Evolutionary conservation across 192 early-diverging fungal species (phyloP).

Genomic region (Coemansia sp.): DNA sequence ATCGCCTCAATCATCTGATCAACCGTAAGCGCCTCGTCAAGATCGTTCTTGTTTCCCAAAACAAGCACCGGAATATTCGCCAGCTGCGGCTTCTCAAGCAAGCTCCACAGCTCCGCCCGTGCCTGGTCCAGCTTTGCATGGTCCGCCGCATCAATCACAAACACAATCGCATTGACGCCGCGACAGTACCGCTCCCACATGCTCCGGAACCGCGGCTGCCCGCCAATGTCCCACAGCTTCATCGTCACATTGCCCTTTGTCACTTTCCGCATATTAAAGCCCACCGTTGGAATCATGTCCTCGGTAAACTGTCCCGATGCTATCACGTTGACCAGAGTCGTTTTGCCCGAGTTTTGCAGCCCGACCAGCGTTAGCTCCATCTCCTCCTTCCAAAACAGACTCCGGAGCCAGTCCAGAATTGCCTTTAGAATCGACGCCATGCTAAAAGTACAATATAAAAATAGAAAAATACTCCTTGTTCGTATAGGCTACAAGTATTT

Average conservation of each 20-base stretch:
- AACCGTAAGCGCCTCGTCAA: constrained; percentile 81
- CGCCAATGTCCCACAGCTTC: constrained; percentile 99
- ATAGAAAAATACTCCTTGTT: not conserved
- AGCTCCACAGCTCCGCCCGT: constrained; percentile 82
- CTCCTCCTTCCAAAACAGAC: constrained; percentile 84
- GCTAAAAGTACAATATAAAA: constrained; percentile 7
- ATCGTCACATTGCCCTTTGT: constrained; percentile 92
- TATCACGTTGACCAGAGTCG: constrained; percentile 83
- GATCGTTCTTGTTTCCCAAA: constrained; percentile 98
- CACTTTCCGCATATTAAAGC: constrained; percentile 98
- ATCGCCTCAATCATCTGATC: constrained; percentile 89
- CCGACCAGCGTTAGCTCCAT: constrained; percentile 89
- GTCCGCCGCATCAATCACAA: constrained; percentile 97
- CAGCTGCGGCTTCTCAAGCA: constrained; percentile 93
- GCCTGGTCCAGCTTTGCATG: constrained; percentile 90
- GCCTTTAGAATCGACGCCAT: constrained; percentile 55
- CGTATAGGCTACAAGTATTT: not conserved
- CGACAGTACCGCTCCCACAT: constrained; percentile 92
- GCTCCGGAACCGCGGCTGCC: constrained; percentile 93
- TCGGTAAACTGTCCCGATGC: constrained; percentile 81
- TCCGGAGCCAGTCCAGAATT: constrained; percentile 66
- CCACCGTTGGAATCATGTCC: constrained; percentile 96
- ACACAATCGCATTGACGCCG: constrained; percentile 99
- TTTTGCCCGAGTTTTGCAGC: constrained; percentile 85
- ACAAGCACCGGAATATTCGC: constrained; percentile 95